phyloP scores from a whole-genome alignment of 2,329 filamentous ascomycete species.

The Immersiporthe knoxdaviesiana region DNA sequence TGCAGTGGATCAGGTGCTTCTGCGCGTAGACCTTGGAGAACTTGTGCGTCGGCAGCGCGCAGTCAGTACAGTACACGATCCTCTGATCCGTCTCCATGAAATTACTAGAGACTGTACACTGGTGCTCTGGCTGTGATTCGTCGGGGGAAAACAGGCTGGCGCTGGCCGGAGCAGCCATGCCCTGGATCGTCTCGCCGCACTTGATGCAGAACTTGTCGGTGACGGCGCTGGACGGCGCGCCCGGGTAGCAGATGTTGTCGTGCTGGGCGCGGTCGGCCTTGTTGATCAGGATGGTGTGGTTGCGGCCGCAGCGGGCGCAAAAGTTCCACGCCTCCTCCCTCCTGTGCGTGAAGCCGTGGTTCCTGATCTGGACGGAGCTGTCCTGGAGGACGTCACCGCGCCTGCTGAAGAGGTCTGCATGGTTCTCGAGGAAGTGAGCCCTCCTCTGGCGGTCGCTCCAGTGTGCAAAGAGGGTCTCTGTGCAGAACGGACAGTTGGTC shows the following conservation, averaged over 20 bases:
- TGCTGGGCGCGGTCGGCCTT: constrained; percentile 28
- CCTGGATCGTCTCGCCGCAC: constrained; percentile 13
- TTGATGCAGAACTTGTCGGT: constrained; percentile 14
- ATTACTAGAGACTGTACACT: not conserved
- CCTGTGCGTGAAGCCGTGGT: constrained; percentile 11
- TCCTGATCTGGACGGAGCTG: constrained; percentile 1
- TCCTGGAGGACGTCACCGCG: constrained; percentile 16
- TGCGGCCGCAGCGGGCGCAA: constrained; percentile 31
- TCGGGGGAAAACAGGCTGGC: not conserved
- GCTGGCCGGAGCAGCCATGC: no score
- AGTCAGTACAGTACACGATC: constrained; percentile 18
- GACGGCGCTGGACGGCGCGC: not conserved
- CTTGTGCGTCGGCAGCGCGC: constrained; percentile 20
- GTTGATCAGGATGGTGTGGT: constrained; percentile 26
- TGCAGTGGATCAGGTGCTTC: constrained; percentile 27
- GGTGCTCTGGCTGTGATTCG: not conserved
- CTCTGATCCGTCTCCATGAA: not conserved
- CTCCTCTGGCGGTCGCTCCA: constrained; percentile 36
- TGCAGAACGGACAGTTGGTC: constrained; percentile 43
- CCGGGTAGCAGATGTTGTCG: constrained; percentile 29
- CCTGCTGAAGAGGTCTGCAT: constrained; percentile 32
- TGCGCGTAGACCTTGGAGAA: constrained; percentile 21
- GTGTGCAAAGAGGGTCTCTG: constrained; percentile 37
- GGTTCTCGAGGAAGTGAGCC: constrained; percentile 39
- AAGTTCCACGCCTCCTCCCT: constrained; percentile 29